Conservation (phyloP, 768 basidiomycete species). For the Exsudoporus frostii region DNA sequence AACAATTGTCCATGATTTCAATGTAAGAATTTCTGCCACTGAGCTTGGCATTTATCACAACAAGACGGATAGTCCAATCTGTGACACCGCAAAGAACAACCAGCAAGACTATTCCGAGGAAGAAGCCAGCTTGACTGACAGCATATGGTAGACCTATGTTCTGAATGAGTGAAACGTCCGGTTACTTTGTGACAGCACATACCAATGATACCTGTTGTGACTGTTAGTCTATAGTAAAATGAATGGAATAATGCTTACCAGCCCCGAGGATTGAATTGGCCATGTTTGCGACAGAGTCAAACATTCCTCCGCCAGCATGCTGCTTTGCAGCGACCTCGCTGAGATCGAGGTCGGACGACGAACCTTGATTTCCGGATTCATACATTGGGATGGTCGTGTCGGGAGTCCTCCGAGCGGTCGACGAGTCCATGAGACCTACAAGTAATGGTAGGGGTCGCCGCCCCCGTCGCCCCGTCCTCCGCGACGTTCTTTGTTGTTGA, state of each 20-base stretch:
- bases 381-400: constrained; percentile 55
- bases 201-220: constrained; percentile 67
- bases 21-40: constrained; percentile 91
- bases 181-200: constrained; percentile 18
- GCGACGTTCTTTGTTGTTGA: constrained; percentile 22
- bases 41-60: constrained; percentile 93
- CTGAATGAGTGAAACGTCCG: constrained; percentile 1
- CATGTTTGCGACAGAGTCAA: constrained; percentile 89
- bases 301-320: constrained; percentile 65
- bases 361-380: constrained; percentile 32
- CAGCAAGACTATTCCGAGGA: constrained; percentile 81
- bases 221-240: constrained; percentile 16
- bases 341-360: constrained; percentile 44
- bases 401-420: constrained; percentile 49
- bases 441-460: constrained; percentile 74
- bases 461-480: constrained; percentile 33
- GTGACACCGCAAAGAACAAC: constrained; percentile 78
- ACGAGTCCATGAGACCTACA: constrained; percentile 70
- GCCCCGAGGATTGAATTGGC: constrained; percentile 95
- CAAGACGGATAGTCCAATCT: constrained; percentile 97
- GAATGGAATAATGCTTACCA: constrained; percentile 43
- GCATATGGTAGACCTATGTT: constrained; percentile 86
- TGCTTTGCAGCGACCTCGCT: constrained; percentile 69
- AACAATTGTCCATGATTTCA: constrained; percentile 91
- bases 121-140: constrained; percentile 89